Conservation (phyloP, 2,329 filamentous ascomycete species). For the Fusarium guadeloupense region DNA sequence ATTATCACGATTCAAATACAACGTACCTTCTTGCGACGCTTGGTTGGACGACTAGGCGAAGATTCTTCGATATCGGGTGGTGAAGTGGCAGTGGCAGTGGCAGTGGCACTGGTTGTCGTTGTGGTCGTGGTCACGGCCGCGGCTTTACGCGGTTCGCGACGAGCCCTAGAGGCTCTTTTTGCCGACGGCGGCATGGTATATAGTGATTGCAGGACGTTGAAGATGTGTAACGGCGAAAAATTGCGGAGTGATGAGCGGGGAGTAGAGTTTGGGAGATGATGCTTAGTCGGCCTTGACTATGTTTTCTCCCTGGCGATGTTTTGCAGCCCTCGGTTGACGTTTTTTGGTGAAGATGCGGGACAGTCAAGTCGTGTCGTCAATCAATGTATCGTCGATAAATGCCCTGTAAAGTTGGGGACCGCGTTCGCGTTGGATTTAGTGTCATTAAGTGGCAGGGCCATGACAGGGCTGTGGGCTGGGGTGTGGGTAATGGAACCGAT, state of each 20-base stretch:
- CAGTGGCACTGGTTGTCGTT: slow-evolving; percentile 18
- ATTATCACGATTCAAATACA: not conserved
- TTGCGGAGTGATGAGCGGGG: not conserved
- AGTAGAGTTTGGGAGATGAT: not conserved
- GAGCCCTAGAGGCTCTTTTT: slow-evolving; percentile 50
- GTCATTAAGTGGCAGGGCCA: slow-evolving; percentile 43
- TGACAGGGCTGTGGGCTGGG: slow-evolving; percentile 34
- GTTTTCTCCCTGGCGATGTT: slow-evolving; percentile 4
- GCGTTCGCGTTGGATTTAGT: slow-evolving; percentile 47
- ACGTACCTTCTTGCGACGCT: slow-evolving; percentile 70
- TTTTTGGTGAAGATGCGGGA: slow-evolving; percentile 5
- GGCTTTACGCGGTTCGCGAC: slow-evolving; percentile 53
- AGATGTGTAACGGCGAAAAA: slow-evolving; percentile 4
- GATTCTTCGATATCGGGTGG: slow-evolving; percentile 58
- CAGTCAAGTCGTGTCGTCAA: slow-evolving; percentile 39
- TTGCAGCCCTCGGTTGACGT: slow-evolving; percentile 19
- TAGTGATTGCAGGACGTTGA: slow-evolving; percentile 10
- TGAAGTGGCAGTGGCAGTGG: slow-evolving; percentile 46
- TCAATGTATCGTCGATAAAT: slow-evolving; percentile 37
- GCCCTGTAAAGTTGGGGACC: slow-evolving; percentile 44
- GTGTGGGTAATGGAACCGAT: slow-evolving; percentile 29
- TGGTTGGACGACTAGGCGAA: slow-evolving; percentile 69
- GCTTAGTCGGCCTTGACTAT: not conserved
- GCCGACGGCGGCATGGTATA: slow-evolving; percentile 50
- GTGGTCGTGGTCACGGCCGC: slow-evolving; percentile 46